Evolutionary conservation across 345 rosid genomes (phyloP).

Genomic region (Eutrema japonicum): DNA sequence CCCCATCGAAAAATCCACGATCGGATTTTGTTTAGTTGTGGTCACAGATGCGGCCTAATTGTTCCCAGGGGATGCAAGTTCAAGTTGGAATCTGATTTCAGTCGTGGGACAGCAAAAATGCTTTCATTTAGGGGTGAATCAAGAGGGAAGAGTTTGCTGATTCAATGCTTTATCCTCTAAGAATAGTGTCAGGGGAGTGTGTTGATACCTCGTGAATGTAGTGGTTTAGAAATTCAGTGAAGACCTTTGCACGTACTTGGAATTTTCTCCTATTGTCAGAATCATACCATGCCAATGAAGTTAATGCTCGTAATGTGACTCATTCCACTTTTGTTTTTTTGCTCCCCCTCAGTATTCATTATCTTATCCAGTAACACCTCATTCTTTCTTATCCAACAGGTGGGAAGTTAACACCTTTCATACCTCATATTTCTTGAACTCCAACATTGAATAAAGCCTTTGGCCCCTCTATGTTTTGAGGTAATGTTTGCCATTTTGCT

Average conservation of each 20-base stretch:
- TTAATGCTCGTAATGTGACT: constrained; percentile 17
- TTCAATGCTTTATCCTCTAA: neutral
- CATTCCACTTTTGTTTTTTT: constrained; percentile 25
- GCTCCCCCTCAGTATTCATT: neutral
- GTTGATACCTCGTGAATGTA: constrained; percentile 9
- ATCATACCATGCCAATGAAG: neutral
- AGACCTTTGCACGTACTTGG: constrained; percentile 20
- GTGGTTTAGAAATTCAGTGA: constrained; percentile 1
- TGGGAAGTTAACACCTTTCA: constrained; percentile 1
- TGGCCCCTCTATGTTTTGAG: constrained; percentile 20
- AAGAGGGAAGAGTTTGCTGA: neutral
- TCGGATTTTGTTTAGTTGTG: neutral
- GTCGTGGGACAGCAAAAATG: neutral
- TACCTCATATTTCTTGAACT: constrained; percentile 15
- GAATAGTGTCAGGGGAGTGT: no score
- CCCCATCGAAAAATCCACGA: neutral
- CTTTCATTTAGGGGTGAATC: neutral
- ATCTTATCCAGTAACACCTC: constrained; percentile 27
- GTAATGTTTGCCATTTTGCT: constrained; percentile 14
- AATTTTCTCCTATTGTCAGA: constrained; percentile 18
- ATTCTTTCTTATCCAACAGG: constrained; percentile 36
- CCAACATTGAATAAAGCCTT: constrained; percentile 10
- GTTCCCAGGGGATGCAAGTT: neutral
- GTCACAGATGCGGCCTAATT: neutral
- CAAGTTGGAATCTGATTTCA: neutral